Percentiles rank a stretch among this genome's conserved stretches.
Evolutionary conservation across 225 moss, liverwort and hornwort species (phyloP).

Genomic region (Polytrichum formosum): DNA sequence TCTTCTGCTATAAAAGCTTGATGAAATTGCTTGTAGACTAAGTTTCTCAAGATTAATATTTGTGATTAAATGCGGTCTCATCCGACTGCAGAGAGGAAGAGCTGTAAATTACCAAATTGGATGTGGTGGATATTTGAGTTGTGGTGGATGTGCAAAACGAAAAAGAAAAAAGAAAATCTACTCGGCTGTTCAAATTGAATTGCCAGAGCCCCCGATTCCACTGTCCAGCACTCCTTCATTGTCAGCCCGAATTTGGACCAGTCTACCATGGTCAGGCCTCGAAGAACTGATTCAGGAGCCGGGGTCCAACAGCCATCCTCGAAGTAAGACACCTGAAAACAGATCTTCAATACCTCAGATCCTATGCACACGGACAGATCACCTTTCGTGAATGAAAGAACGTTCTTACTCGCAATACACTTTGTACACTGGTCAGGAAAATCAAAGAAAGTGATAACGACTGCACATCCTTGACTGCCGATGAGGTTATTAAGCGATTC

Average conservation of each 20-base stretch:
- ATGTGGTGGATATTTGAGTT: slow-evolving; percentile 44
- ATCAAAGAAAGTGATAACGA: too few species aligned
- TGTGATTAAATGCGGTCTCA: too few species aligned
- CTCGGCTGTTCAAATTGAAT: slow-evolving; percentile 33
- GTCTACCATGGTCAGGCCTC: slow-evolving; percentile 32
- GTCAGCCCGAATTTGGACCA: slow-evolving; percentile 47
- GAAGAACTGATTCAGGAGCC: slow-evolving; percentile 34
- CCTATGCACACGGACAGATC: too few species aligned
- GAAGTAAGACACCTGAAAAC: slow-evolving; percentile 40
- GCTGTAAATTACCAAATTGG: not conserved
- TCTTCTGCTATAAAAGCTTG: too few species aligned
- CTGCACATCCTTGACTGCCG: too few species aligned
- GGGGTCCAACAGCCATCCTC: slow-evolving; percentile 54
- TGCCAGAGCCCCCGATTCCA: slow-evolving; percentile 32
- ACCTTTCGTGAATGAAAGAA: too few species aligned
- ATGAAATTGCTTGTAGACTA: too few species aligned
- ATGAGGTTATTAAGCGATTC: too few species aligned
- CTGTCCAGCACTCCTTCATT: slow-evolving; percentile 29
- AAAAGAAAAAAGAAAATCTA: slow-evolving; percentile 36
- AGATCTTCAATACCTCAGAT: not conserved
- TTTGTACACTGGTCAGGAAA: too few species aligned
- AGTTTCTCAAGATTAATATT: too few species aligned
- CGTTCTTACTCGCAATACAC: too few species aligned
- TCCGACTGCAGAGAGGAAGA: too few species aligned
- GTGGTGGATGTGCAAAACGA: slow-evolving; percentile 42